Percentiles rank a stretch among this genome's conserved stretches.
phyloP scores from a whole-genome alignment of 2,329 filamentous ascomycete genomes.

The Zymoseptoria passerinii region DNA sequence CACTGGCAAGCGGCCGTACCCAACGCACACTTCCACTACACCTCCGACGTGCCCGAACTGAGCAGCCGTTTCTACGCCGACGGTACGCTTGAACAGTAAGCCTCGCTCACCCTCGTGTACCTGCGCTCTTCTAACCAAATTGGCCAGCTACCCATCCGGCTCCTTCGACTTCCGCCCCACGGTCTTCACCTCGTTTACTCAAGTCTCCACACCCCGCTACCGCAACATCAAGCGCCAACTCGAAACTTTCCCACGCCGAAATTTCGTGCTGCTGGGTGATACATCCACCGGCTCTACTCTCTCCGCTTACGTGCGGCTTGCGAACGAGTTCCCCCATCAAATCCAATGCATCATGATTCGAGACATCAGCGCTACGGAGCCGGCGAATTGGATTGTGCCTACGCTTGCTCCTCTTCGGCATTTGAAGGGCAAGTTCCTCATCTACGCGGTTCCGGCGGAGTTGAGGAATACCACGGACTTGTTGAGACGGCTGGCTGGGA shows the following conservation, averaged over 20 bases:
- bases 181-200: conserved; percentile 7
- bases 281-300: conserved; percentile 16
- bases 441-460: neutral
- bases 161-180: conserved; percentile 20
- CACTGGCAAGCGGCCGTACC: conserved; percentile 6
- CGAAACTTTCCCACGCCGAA: conserved; percentile 16
- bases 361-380: conserved; percentile 17
- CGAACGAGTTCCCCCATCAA: conserved; percentile 9
- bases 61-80: conserved; percentile 10
- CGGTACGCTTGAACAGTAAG: conserved; percentile 1
- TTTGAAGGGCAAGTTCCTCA: neutral
- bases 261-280: conserved; percentile 21
- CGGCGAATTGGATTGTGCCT: conserved; percentile 13
- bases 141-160: conserved; percentile 15
- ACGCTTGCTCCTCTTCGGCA: neutral
- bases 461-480: neutral
- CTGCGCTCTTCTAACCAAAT: neutral
- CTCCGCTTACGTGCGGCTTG: conserved; percentile 12
- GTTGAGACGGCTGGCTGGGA: neutral
- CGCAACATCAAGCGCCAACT: conserved; percentile 13
- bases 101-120: neutral
- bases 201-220: conserved; percentile 8
- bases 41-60: conserved; percentile 17
- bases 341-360: conserved; percentile 22
- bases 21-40: conserved; percentile 22